Evolutionary conservation across 768 basidiomycete genomes (phyloP).

Genomic region (Lactarius trivialis): DNA sequence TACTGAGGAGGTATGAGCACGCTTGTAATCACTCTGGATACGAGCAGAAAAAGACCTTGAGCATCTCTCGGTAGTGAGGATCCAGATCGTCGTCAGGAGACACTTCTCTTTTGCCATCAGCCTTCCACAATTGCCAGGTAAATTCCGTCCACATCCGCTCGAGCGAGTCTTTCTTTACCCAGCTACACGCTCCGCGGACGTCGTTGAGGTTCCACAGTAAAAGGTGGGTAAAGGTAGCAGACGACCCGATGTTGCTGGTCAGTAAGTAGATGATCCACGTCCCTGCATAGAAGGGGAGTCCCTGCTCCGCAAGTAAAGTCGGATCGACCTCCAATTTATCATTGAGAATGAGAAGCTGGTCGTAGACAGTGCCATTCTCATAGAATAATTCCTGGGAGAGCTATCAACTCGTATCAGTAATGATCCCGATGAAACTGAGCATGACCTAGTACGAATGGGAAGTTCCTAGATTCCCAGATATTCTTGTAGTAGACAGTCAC

Average conservation of each 20-base stretch:
- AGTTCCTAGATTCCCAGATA: constrained; percentile 24
- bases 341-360: constrained; percentile 28
- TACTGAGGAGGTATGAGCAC: constrained; percentile 26
- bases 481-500: constrained; percentile 28
- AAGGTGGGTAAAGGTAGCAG: constrained; percentile 43
- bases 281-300: constrained; percentile 42
- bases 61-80: constrained; percentile 47
- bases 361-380: constrained; percentile 25
- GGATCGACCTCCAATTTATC: constrained; percentile 40
- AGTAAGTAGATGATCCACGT: constrained; percentile 43
- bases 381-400: constrained; percentile 27
- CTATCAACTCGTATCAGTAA: constrained; percentile 3
- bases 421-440: neutral
- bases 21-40: neutral
- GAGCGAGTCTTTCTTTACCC: constrained; percentile 36
- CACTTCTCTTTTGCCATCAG: constrained; percentile 32
- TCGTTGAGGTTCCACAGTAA: constrained; percentile 44
- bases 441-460: constrained; percentile 15
- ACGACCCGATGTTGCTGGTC: constrained; percentile 41
- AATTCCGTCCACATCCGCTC: constrained; percentile 32
- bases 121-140: constrained; percentile 39
- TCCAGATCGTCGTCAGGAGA: constrained; percentile 34
- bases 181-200: constrained; percentile 40
- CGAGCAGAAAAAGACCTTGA: constrained; percentile 33
- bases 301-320: constrained; percentile 36